Conservation (phyloP, 176 grass and related monocot genomes). For the Oryza meyeriana region DNA sequence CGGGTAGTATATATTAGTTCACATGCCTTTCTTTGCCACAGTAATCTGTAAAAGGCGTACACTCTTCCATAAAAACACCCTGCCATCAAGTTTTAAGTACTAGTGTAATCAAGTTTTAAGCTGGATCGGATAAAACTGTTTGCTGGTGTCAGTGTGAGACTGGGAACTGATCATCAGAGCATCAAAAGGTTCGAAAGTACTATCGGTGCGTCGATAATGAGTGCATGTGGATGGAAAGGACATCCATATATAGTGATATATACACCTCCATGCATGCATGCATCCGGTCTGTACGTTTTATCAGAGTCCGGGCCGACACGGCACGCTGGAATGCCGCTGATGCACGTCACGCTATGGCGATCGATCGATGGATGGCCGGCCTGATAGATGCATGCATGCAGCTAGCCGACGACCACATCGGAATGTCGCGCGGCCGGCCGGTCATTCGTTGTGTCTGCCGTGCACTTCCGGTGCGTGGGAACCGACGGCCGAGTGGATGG, state of each 20-base stretch:
- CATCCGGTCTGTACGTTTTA: neutral
- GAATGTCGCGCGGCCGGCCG: neutral
- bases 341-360: neutral
- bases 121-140: neutral
- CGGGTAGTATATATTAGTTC: neutral
- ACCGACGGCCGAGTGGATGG: conserved; percentile 7
- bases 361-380: neutral
- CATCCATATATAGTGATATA: neutral
- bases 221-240: neutral
- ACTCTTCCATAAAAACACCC: too few relatives aligned
- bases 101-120: neutral
- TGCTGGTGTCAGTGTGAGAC: neutral
- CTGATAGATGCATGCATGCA: neutral
- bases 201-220: neutral
- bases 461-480: conserved; percentile 42
- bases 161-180: neutral
- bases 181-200: neutral
- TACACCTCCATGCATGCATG: neutral
- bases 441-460: conserved; percentile 1
- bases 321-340: conserved; percentile 37
- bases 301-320: neutral
- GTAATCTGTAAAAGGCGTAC: too few relatives aligned
- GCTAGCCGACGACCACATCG: neutral
- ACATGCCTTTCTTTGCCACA: neutral
- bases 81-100: neutral